These are phyloP conservation scores for Geosmithia morbida DNA, from an alignment of 2,329 filamentous ascomycete species.

Conservation along the genomic window DNA sequence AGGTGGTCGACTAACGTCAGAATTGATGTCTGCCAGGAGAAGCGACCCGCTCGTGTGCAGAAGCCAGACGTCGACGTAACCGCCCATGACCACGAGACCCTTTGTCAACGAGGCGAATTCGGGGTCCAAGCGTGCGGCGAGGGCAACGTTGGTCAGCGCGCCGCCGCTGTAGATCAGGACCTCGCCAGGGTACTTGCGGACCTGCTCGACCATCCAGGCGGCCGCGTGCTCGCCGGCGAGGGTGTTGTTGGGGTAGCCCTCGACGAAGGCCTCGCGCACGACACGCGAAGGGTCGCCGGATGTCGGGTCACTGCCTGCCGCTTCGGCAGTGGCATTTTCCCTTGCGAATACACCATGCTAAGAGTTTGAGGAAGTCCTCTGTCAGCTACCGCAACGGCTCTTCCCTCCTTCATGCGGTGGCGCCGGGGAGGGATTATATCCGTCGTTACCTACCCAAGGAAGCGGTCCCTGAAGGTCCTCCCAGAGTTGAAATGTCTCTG, in stretches of 20 bases:
- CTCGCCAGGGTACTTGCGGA: slow-evolving; percentile 32
- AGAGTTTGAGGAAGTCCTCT: too few relatives aligned
- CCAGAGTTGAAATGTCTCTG: too few relatives aligned
- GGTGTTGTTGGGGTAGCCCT: slow-evolving; percentile 30
- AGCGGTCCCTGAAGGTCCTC: too few relatives aligned
- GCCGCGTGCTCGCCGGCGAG: slow-evolving; percentile 22
- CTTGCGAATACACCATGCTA: slow-evolving; percentile 26
- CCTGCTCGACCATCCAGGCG: slow-evolving; percentile 30
- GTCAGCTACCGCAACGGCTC: too few relatives aligned
- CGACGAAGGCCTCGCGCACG: slow-evolving; percentile 22
- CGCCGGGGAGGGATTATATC: too few relatives aligned
- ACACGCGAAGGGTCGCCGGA: slow-evolving; percentile 26
- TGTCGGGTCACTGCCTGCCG: slow-evolving; percentile 26
- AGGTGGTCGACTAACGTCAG: slow-evolving; percentile 8
- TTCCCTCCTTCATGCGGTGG: too few relatives aligned
- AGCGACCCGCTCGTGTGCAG: slow-evolving; percentile 10
- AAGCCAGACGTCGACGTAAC: slow-evolving; percentile 28
- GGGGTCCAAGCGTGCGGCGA: slow-evolving; percentile 28
- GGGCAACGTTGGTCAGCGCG: slow-evolving; percentile 31
- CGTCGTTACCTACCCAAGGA: too few relatives aligned
- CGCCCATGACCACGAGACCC: slow-evolving; percentile 33
- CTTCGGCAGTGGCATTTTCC: slow-evolving; percentile 26
- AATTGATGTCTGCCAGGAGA: slow-evolving; percentile 9
- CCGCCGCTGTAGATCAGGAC: slow-evolving; percentile 30
- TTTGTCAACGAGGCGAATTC: slow-evolving; percentile 28